Evolutionary conservation across 495 filamentous ascomycete species (phyloP), one percentile per base, ranked within the genome.

Genomic region (Tuber magnatum): DNA sequence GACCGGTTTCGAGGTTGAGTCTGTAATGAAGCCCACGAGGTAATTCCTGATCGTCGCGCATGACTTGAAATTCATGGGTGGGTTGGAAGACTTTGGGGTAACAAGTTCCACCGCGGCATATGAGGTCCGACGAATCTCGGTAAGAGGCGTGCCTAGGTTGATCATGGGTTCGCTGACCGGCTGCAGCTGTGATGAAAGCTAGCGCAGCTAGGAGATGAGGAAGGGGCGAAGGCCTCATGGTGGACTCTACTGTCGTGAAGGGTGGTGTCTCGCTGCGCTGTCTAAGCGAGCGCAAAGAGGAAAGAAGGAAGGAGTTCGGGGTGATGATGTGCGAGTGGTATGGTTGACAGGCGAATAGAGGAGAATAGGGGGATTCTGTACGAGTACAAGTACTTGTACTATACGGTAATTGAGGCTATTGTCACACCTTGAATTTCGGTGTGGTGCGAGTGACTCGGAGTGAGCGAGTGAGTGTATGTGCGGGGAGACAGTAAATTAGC

Each of bases 31-130:
- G 84, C 12, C 90, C 90, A 0, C 84, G 81, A 0, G 90, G 90
- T 10, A 92, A 80, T 41, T 89, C 87, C 79, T 92, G 90, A 80
- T 90, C 90, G 44, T 87, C 85, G 69, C 85, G 86, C 46, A 92
- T 85, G 35, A 84, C 77, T 76, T 91, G 88, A 80, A 91, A 92
- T 56, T 90, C 84, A 69, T 88, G 78, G 0, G 89, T 92, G 1
- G 90, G 83, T 40, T 86, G 84, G 76, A 92, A 92, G 56, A 89
- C 75, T 73, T 85, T 86, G 35, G 90, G 90, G 78, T 92, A 91
- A 80, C 90, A 92, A 44, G 89, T 88, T 43, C 85, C 81, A 32
- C 87, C 87, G 77, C 90, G 88, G 74, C 90, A 92, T 78, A 92
- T 90, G n/a, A 91, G 74, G 8, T 80, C 80, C 61, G 77, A 75